Evolutionary conservation across 805 yeast genomes (phyloP).

Genomic region (Novakomyces olei): DNA sequence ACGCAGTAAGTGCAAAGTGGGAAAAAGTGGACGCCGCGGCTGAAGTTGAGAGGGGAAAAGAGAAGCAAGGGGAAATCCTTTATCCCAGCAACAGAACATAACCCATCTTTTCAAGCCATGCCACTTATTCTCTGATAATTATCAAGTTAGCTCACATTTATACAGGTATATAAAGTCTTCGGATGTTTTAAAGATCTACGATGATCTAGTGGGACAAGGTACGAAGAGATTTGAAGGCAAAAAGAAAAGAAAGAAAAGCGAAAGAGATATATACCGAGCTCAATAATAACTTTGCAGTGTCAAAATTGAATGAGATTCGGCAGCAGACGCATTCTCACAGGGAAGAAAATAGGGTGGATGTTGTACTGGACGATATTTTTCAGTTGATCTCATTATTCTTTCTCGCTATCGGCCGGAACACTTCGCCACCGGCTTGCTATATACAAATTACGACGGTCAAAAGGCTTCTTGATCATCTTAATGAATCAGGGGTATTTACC

Average conservation of each 20-base stretch:
- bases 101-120: no score
- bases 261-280: background rate
- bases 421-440: conserved; percentile 84
- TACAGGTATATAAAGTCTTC: background rate
- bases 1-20: conserved; percentile 14
- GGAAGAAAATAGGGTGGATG: conserved; percentile 30
- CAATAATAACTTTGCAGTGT: background rate
- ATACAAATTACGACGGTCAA: conserved; percentile 65
- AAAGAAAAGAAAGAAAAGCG: background rate
- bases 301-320: no score
- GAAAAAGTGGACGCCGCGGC: no score
- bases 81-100: no score
- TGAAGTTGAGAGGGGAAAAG: no score
- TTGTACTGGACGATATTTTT: conserved; percentile 67
- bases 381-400: conserved; percentile 70
- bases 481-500: conserved; percentile 64
- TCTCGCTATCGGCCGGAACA: conserved; percentile 75
- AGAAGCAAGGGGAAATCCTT: no score
- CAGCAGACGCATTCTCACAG: no score
- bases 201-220: conserved; percentile 2
- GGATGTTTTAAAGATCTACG: conserved; percentile 2
- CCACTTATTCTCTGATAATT: no score
- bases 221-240: background rate
- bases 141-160: no score
- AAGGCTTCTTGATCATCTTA: conserved; percentile 59